A percentile compares a stretch with the other conserved stretches of the same genome.
These are phyloP conservation scores for Aspergillus felis DNA, from an alignment of 2,329 filamentous ascomycete genomes.

Conservation along the genomic window DNA sequence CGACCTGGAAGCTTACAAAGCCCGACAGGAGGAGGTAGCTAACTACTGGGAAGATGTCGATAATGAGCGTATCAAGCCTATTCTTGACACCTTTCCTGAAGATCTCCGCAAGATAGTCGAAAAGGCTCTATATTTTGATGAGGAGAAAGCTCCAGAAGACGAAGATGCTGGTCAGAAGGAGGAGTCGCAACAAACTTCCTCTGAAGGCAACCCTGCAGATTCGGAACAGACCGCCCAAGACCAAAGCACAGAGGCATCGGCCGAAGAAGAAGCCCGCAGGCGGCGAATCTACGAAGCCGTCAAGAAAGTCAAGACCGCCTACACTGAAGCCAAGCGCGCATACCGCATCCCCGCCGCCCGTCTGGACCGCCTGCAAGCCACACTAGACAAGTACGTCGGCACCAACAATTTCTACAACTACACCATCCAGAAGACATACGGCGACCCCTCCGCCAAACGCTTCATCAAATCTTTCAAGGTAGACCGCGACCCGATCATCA, in stretches of 20 bases:
- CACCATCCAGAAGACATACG: conserved; percentile 80
- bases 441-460: conserved; percentile 79
- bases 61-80: conserved; percentile 71
- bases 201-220: conserved; percentile 10
- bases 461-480: conserved; percentile 90
- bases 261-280: conserved; percentile 22
- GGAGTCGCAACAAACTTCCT: conserved; percentile 11
- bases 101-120: conserved; percentile 38
- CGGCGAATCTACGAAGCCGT: conserved; percentile 61
- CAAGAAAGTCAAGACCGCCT: conserved; percentile 74
- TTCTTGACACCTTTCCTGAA: conserved; percentile 47
- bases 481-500: conserved; percentile 71
- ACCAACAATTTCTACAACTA: conserved; percentile 97
- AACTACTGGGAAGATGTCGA: conserved; percentile 81
- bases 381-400: conserved; percentile 71
- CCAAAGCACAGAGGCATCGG: conserved; percentile 2
- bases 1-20: conserved; percentile 64
- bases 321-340: conserved; percentile 73
- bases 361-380: conserved; percentile 69
- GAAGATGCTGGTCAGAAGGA: conserved; percentile 15
- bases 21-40: conserved; percentile 71
- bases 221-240: background rate
- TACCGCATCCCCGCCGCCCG: conserved; percentile 76
- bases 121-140: conserved; percentile 38
- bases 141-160: conserved; percentile 30